A percentile compares a stretch with the other conserved stretches of the same genome.
phyloP scores from a whole-genome alignment of 768 basidiomycete species.

The Amanita fuliginea region DNA sequence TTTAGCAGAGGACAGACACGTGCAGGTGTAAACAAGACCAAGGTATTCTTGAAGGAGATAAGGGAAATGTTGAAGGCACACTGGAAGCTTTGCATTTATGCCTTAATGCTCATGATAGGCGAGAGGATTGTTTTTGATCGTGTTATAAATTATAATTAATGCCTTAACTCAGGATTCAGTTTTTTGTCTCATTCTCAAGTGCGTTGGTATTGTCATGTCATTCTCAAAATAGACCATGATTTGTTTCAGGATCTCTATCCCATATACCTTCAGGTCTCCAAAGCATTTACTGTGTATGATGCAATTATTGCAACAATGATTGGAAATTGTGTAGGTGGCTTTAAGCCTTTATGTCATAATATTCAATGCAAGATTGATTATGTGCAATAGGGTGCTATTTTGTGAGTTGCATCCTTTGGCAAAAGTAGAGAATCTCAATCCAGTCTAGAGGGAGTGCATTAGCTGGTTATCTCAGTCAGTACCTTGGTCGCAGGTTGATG shows the following conservation, averaged over 20 bases:
- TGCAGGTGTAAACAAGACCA: slow-evolving; percentile 47
- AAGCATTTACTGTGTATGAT: slow-evolving; percentile 43
- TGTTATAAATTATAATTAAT: not conserved
- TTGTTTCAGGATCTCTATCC: slow-evolving; percentile 59
- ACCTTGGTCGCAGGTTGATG: slow-evolving; percentile 74
- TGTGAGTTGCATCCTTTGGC: slow-evolving; percentile 13
- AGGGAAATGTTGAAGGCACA: slow-evolving; percentile 69
- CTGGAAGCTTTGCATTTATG: slow-evolving; percentile 79
- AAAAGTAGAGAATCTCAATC: not conserved
- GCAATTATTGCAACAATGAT: slow-evolving; percentile 76
- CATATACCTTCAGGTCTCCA: slow-evolving; percentile 56
- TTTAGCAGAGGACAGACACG: slow-evolving; percentile 58
- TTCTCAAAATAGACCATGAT: not conserved
- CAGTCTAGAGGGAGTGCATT: slow-evolving; percentile 48
- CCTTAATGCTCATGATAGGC: slow-evolving; percentile 72
- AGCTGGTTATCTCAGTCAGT: slow-evolving; percentile 68
- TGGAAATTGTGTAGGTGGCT: slow-evolving; percentile 48
- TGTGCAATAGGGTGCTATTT: slow-evolving; percentile 23
- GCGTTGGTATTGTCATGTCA: slow-evolving; percentile 4
- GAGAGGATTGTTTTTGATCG: not conserved
- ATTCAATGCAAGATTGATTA: not conserved
- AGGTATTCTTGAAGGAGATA: slow-evolving; percentile 62
- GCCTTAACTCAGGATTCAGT: slow-evolving; percentile 43
- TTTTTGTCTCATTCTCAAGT: slow-evolving; percentile 67
- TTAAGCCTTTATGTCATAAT: not conserved